Evolutionary conservation across 768 basidiomycete species (phyloP).

Genomic region (Xerocomellus amylosporus): DNA sequence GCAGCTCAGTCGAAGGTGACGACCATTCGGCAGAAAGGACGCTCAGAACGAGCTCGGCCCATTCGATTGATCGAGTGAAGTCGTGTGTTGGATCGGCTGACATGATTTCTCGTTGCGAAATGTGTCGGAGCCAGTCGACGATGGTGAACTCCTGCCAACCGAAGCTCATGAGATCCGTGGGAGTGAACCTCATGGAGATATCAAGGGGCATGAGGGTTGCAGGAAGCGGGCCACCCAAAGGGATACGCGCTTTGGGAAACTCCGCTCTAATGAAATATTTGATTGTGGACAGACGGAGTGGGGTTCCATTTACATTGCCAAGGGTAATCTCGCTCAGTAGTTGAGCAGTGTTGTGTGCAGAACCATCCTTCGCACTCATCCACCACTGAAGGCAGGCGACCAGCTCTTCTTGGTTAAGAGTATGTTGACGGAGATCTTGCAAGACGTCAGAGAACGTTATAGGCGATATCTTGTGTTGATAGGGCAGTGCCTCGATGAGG

Average conservation of each 20-base stretch:
- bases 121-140: slow-evolving; percentile 65
- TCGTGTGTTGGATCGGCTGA: slow-evolving; percentile 49
- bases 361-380: neutral
- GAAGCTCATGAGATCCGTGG: slow-evolving; percentile 54
- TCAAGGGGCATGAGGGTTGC: slow-evolving; percentile 56
- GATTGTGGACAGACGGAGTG: slow-evolving; percentile 50
- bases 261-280: slow-evolving; percentile 59
- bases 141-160: slow-evolving; percentile 77
- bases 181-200: slow-evolving; percentile 56
- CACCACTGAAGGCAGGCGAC: slow-evolving; percentile 5
- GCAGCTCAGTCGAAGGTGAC: slow-evolving; percentile 38
- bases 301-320: no score
- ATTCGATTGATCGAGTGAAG: slow-evolving; percentile 57
- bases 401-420: slow-evolving; percentile 2
- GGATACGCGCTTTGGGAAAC: slow-evolving; percentile 48
- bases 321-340: slow-evolving; percentile 32
- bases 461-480: neutral
- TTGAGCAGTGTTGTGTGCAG: slow-evolving; percentile 37
- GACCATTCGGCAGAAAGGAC: slow-evolving; percentile 66
- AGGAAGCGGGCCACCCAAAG: slow-evolving; percentile 75
- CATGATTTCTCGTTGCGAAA: slow-evolving; percentile 47
- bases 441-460: neutral
- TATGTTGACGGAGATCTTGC: neutral
- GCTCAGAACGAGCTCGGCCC: slow-evolving; percentile 74
- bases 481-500: slow-evolving; percentile 37